Conservation (phyloP, 805 yeast genomes). For the Priceomyces medius region DNA sequence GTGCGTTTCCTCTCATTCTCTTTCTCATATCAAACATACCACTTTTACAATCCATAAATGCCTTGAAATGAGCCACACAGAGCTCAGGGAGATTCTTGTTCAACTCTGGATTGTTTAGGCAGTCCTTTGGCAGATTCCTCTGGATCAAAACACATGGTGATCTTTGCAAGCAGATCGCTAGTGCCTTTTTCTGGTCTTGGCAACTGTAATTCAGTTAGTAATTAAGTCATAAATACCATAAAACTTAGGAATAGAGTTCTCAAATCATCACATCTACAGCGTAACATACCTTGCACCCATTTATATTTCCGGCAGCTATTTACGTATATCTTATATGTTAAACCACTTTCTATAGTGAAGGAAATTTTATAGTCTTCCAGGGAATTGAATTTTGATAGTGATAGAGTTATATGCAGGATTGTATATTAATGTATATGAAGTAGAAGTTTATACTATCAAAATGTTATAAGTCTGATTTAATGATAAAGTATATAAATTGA, state of each 20-base stretch:
- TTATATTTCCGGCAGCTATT: no score
- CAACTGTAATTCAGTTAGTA: slow-evolving; percentile 52
- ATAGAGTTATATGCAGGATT: neutral
- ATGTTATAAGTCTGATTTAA: no score
- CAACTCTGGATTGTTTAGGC: slow-evolving; percentile 78
- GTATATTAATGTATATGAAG: neutral
- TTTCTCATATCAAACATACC: slow-evolving; percentile 91
- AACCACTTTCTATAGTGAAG: no score
- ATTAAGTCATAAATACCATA: neutral
- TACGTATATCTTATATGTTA: no score
- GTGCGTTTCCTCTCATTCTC: slow-evolving; percentile 91
- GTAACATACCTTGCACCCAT: slow-evolving; percentile 5
- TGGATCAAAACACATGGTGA: slow-evolving; percentile 94
- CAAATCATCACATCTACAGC: no score
- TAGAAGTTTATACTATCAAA: neutral
- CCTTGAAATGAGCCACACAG: slow-evolving; percentile 78
- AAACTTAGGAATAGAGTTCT: neutral
- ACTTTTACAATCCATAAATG: slow-evolving; percentile 85
- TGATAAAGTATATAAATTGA: no score
- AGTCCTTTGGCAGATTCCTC: slow-evolving; percentile 84
- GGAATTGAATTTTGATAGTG: neutral
- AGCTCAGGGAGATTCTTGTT: slow-evolving; percentile 78
- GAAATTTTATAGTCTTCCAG: no score
- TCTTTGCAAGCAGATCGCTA: slow-evolving; percentile 91
- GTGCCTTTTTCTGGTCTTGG: slow-evolving; percentile 90